Percentiles rank a stretch among this genome's conserved stretches.
phyloP scores from a whole-genome alignment of 345 rosid genomes.

The Noccaea caerulescens region DNA sequence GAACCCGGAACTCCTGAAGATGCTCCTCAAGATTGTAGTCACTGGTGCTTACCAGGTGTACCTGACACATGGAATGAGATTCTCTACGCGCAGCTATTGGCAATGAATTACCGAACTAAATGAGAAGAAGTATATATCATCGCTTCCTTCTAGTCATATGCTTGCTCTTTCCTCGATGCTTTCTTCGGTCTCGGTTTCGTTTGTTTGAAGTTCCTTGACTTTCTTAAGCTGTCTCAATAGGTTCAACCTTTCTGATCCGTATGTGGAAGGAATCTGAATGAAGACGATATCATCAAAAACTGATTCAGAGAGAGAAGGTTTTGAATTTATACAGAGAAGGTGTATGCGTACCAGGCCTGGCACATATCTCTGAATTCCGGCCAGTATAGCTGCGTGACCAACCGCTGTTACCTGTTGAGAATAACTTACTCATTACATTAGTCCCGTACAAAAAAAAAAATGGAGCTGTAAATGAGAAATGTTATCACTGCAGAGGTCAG shows the following conservation, averaged over 20 bases:
- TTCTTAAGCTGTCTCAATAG: conserved; percentile 92
- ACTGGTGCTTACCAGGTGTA: conserved; percentile 93
- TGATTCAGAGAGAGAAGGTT: conserved; percentile 6
- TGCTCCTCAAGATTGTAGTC: conserved; percentile 93
- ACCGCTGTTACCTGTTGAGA: conserved; percentile 85
- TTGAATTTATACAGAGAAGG: conserved; percentile 28
- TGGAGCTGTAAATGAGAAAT: conserved; percentile 22
- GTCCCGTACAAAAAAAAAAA: neutral
- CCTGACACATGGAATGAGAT: conserved; percentile 89
- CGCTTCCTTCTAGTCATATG: conserved; percentile 36
- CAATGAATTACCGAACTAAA: conserved; percentile 48
- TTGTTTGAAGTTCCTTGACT: conserved; percentile 71
- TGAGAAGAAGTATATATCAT: conserved; percentile 27
- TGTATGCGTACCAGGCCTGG: conserved; percentile 70
- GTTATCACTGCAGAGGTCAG: conserved; percentile 20
- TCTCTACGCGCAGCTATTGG: conserved; percentile 67
- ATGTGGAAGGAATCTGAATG: conserved; percentile 89
- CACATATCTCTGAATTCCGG: conserved; percentile 91
- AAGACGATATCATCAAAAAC: conserved; percentile 26
- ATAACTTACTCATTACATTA: conserved; percentile 19
- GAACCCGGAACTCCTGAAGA: conserved; percentile 65
- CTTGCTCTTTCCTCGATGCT: conserved; percentile 45
- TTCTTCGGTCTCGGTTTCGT: conserved; percentile 60
- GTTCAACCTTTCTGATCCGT: conserved; percentile 88
- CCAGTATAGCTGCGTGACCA: conserved; percentile 97